Base-by-base conservation (phyloP, 129 eudicot genomes). In the Heracleum sosnowskyi region DNA sequence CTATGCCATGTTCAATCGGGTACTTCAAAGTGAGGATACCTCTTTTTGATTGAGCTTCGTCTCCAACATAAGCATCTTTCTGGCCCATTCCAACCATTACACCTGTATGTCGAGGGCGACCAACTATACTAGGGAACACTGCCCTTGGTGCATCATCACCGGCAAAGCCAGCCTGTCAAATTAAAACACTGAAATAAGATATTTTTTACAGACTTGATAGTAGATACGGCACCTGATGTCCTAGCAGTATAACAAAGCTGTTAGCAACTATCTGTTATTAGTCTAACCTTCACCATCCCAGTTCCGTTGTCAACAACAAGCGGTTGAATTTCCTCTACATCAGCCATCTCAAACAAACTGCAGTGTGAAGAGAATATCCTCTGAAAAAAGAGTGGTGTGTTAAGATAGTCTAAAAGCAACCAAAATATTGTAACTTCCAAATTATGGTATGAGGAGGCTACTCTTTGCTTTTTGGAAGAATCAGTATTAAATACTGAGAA, bases 41-140 rank as follows among this genome's bases (percentile, higher is more conserved):
- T 60, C 68, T n/a, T 11, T 60, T 60, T 60, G 68, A 60, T 60
- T 60, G 68, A n/a, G 68, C 68, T 60, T 60, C 68, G 1, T 60
- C 68, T 60, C 68, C 68, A 60, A 60, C 68, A 60, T 60, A 60
- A 60, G 68, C 68, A 60, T 60, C 68, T 11, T 60, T 60, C 68
- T 60, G 68, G 68, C 68, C 68, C 68, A 60, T 60, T n/a, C 68
- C 68, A 2, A 60, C 68, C 68, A 60, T 60, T 60, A 60, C 68
- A 26, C 68, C 68, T n/a, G 68, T 60, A 60, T 60, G 68, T n/a
- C 68, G 68, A 60, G 68, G 68, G 33, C 68, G 68, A n/a, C 68
- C 68, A 60, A 60, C 68, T 9, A 60, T 60, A 60, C 68, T 60
- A 60, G 68, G 68, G 68, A 60, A 60, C 68, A 60, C 68, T 60